phyloP scores from a whole-genome alignment of 305 asterid species.

The Rubia occidens region DNA sequence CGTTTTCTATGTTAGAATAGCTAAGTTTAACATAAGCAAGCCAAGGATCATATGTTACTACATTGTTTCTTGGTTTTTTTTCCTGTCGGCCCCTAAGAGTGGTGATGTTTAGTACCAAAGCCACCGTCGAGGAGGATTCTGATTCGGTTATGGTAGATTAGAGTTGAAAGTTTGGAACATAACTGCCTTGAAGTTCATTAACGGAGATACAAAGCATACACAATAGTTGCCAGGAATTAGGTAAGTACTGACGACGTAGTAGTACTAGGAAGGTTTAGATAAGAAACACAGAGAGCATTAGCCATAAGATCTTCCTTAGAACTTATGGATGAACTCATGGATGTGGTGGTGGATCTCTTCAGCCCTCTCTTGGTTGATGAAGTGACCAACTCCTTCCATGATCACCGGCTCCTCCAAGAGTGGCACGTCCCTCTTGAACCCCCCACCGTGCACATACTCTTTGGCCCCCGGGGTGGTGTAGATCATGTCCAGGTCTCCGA shows the following conservation, averaged over 20 bases:
- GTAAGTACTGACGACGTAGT: no score
- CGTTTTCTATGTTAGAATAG: no score
- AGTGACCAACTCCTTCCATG: slow-evolving; percentile 25
- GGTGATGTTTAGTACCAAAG: neutral
- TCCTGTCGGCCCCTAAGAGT: neutral
- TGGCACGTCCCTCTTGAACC: slow-evolving; percentile 25
- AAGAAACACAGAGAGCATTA: neutral
- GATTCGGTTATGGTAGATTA: neutral
- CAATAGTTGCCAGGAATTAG: neutral
- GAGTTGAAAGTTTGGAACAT: neutral
- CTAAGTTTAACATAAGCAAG: no score
- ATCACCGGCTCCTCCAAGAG: slow-evolving; percentile 20
- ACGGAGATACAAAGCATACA: neutral
- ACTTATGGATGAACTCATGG: slow-evolving; percentile 20
- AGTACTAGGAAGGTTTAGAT: neutral
- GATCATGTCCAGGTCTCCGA: slow-evolving; percentile 21
- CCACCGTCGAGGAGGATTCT: neutral
- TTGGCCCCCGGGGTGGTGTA: slow-evolving; percentile 16
- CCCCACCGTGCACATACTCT: slow-evolving; percentile 20
- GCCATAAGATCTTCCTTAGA: slow-evolving; percentile 5
- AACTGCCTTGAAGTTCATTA: neutral
- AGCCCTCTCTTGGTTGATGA: slow-evolving; percentile 26
- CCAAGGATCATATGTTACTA: neutral
- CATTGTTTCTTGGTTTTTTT: neutral
- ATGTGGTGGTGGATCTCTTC: slow-evolving; percentile 19